Conservation (phyloP, 768 basidiomycete species). For the Naganishia vaughanmartiniae region DNA sequence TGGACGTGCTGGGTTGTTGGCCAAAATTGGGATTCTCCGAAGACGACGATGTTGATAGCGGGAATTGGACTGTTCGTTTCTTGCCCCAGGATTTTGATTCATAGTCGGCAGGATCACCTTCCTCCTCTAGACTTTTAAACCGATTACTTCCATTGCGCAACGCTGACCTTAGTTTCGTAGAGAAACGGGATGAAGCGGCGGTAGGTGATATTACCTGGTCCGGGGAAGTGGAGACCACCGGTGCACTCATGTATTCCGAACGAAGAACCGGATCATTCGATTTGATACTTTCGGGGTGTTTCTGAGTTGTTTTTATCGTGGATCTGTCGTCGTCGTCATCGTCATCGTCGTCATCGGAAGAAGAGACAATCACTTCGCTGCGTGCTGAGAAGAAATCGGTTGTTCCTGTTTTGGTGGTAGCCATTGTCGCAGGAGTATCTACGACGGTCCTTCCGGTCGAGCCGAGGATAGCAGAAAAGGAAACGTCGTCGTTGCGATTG, state of each 20-base stretch:
- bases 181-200: background rate
- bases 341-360: background rate
- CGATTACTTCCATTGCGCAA: background rate
- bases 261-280: background rate
- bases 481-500: background rate
- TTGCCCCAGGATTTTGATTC: background rate
- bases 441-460: background rate
- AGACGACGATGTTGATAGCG: background rate
- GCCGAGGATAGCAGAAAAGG: background rate
- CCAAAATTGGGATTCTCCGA: background rate
- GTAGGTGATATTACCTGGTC: background rate
- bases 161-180: background rate
- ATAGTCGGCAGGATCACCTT: background rate
- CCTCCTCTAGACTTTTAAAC: background rate
- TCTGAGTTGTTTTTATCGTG: too few relatives aligned
- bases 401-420: background rate
- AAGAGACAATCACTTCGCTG: background rate
- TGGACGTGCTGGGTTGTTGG: background rate
- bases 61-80: constrained; percentile 15
- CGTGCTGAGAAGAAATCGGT: constrained; percentile 10
- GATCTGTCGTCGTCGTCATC: background rate
- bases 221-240: background rate
- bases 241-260: background rate
- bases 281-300: background rate
- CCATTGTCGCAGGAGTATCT: background rate